phyloP scores from a whole-genome alignment of 306 rosid genomes.

The Castanopsis chinensis region DNA sequence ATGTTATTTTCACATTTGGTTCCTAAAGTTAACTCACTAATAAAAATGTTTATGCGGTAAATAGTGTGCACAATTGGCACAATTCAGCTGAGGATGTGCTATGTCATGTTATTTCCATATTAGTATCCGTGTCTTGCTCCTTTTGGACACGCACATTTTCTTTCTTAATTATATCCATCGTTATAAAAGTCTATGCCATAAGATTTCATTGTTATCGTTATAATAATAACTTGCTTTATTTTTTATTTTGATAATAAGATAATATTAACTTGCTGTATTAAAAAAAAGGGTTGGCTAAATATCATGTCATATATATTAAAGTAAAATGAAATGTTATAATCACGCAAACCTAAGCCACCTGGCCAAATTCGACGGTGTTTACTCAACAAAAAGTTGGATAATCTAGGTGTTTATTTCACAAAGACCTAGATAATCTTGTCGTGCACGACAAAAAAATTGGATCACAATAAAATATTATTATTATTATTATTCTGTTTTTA shows the following conservation, averaged over 20 bases:
- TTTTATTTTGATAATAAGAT: too few relatives aligned
- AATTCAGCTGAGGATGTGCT: too few relatives aligned
- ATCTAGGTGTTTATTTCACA: not conserved
- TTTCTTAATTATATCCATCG: too few relatives aligned
- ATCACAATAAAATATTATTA: not conserved
- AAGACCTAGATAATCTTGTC: not conserved
- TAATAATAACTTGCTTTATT: not conserved
- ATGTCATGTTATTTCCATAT: too few relatives aligned
- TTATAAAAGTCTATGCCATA: too few relatives aligned
- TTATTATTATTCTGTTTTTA: not conserved
- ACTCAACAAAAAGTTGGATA: not conserved
- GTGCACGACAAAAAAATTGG: constrained; percentile 19
- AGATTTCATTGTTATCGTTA: too few relatives aligned
- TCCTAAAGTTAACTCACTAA: too few relatives aligned
- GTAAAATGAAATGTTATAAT: not conserved
- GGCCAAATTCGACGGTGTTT: not conserved
- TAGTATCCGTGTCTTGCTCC: too few relatives aligned
- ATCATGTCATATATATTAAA: not conserved
- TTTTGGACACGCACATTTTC: too few relatives aligned
- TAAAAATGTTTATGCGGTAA: fast-evolving
- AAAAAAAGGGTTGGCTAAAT: too few relatives aligned
- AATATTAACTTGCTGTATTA: not conserved
- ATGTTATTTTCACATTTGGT: too few relatives aligned
- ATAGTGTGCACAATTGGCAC: too few relatives aligned
- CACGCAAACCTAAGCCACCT: not conserved